These are phyloP conservation scores for Vanderwaltozyma tropicalis DNA, from an alignment of 805 yeast species.

Conservation along the genomic window DNA sequence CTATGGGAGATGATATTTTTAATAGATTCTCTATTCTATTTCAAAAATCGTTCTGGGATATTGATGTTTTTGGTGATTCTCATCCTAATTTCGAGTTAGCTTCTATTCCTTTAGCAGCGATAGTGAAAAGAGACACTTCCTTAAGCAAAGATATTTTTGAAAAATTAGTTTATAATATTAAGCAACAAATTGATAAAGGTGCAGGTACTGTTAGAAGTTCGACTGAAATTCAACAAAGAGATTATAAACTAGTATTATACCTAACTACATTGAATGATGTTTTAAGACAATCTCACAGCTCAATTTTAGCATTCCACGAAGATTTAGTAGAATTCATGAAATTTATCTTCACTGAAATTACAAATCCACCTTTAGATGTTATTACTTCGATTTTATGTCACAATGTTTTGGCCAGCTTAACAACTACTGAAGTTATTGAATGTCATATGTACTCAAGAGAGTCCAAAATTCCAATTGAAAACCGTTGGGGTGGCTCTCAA, in stretches of 20 bases:
- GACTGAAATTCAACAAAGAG: slow-evolving; percentile 62
- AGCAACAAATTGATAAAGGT: slow-evolving; percentile 59
- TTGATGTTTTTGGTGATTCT: slow-evolving; percentile 48
- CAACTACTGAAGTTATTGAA: slow-evolving; percentile 51
- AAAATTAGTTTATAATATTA: slow-evolving; percentile 34
- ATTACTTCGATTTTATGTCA: slow-evolving; percentile 54
- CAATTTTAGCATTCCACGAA: slow-evolving; percentile 34
- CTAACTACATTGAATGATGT: slow-evolving; percentile 60
- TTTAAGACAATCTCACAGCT: slow-evolving; percentile 53
- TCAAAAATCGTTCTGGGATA: slow-evolving; percentile 33
- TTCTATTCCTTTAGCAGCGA: slow-evolving; percentile 61
- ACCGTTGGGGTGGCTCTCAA: slow-evolving; percentile 70
- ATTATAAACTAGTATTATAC: slow-evolving; percentile 64
- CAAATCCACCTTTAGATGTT: slow-evolving; percentile 48
- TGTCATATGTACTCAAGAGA: slow-evolving; percentile 42
- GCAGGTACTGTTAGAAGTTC: slow-evolving; percentile 71
- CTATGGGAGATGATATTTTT: slow-evolving; percentile 50
- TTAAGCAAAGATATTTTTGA: slow-evolving; percentile 20
- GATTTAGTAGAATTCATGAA: slow-evolving; percentile 35
- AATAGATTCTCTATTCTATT: slow-evolving; percentile 32
- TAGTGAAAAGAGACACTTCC: slow-evolving; percentile 47
- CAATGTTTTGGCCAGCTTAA: slow-evolving; percentile 51
- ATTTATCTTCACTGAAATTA: slow-evolving; percentile 21
- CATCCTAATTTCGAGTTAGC: slow-evolving; percentile 52
- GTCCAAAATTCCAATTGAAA: slow-evolving; percentile 30